Base-by-base conservation (phyloP, 1,139 yeast species). In the Kodamaea plutei region DNA sequence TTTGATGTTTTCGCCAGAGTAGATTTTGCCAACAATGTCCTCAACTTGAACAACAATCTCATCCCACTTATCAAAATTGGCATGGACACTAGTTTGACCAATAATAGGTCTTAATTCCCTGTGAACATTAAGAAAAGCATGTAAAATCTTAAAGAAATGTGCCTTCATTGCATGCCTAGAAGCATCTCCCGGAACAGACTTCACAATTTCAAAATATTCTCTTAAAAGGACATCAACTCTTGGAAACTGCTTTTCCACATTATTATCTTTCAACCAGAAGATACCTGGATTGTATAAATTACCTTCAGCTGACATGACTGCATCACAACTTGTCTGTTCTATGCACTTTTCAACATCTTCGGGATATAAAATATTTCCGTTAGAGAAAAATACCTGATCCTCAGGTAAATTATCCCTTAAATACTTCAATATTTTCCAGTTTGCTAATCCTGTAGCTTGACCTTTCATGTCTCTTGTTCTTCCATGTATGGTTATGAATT, bases 381-480 rank as follows among this genome's bases (percentile, higher is more conserved):
- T 93, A 21, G 96, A 85, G 51, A 91, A 85, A 48, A 91, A 82
- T 0, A 91, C 96, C 6, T 93, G 87, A 31, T 80, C 93, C 22
- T 61, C 48, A 0, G 96, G 95, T 31, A 91, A 64, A 41, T 84
- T 82, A 23, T 88, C 94, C 30, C 93, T 66, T 24, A 93, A 56
- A 51, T 77, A 85, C 44, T 68, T 73, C 39, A 93, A 72, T 18
- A 81, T 70, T 17, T 77, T 71, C 97, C 98, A 91, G 60, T 91
- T 89, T 1, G 98, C 98, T 31, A 93, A 61, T 0, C 98, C 98
- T 0, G 98, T 89, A 37, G 76, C 73, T 54, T 89, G 97, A 4
- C 98, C 98, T 57, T 91, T 91, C 94, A 89, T 93, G 40, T 89
- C 98, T 42, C 98, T 70, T 1, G 97, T 84, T 47, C 99, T 73